Conservation (phyloP, 768 basidiomycete species). For the Hemileccinum rubropunctum region DNA sequence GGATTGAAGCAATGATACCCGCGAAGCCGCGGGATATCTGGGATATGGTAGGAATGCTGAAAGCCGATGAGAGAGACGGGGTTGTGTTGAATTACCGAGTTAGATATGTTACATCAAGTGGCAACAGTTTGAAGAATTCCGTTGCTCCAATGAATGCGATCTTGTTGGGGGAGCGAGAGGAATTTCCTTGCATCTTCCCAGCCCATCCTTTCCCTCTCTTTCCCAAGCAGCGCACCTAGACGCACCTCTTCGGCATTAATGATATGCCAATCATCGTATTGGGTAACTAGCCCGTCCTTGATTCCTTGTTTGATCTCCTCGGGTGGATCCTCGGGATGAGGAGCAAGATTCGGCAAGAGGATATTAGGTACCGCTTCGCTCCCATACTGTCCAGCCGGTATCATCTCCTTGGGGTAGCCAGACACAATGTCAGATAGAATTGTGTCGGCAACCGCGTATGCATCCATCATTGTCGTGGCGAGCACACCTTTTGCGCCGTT, state of each 20-base stretch:
- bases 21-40: not conserved
- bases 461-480: conserved; percentile 90
- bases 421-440: conserved; percentile 59
- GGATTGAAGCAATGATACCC: conserved; percentile 6
- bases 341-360: conserved; percentile 35
- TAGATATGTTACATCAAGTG: conserved; percentile 5
- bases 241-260: conserved; percentile 71
- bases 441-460: conserved; percentile 73
- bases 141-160: conserved; percentile 3
- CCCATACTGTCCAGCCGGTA: conserved; percentile 5
- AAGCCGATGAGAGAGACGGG: not conserved
- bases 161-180: conserved; percentile 14
- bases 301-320: conserved; percentile 44
- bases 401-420: conserved; percentile 1
- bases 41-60: not conserved
- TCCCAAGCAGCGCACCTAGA: conserved; percentile 53
- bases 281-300: conserved; percentile 44
- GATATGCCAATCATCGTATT: conserved; percentile 72
- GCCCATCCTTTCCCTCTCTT: conserved; percentile 74
- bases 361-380: not conserved
- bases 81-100: conserved; percentile 12
- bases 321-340: conserved; percentile 46
- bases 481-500: conserved; percentile 90
- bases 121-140: not conserved
- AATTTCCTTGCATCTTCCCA: conserved; percentile 57